Evolutionary conservation across 2,329 filamentous ascomycete genomes (phyloP), one percentile per base, ranked within the genome.

Genomic region (Arthrinium phaeospermum): DNA sequence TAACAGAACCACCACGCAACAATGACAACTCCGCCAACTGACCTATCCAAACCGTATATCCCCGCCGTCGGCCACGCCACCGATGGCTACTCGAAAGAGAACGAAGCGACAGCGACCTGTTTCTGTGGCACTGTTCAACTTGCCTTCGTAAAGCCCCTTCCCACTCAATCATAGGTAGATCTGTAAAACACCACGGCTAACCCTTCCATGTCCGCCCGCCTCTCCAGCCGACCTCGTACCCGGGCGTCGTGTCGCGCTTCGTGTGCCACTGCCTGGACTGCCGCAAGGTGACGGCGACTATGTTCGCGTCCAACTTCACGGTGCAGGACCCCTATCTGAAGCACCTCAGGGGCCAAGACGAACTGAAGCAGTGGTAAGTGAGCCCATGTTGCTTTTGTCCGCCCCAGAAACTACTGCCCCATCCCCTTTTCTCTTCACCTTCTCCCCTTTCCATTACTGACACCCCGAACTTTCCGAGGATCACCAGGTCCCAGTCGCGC

Each of bases 211-310:
- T 73, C 19, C 37, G 5, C 0, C 53, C 27, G 73, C n/a, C 41
- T 8, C 1, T 3, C 41, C 67, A 88, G 85, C 86, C 87, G 1
- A 85, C 81, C 24, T 75, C 85, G 73, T 83, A 80, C 0, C 83
- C 83, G 0, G 86, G 83, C 13, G 78, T 91, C 0, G 73, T 87
- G 24, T 80, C 81, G 73, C 85, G 82, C 6, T 91, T 91, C 76
- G 76, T 91, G 75, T 92, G 89, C 81, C 84, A 91, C 81, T 92
- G 90, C 78, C 78, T 81, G 46, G 89, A 92, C 80, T 91, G 89
- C 80, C 88, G 83, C 76, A 92, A 92, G 76, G 83, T 92, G 73
- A 91, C 88, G 0, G 88, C 89, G 0, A 90, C 89, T 0, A 90
- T 91, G 86, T 91, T 90, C 80, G 86, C 88, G 2, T 86, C 88